phyloP scores from a whole-genome alignment of 1,284 basidiomycete species.

The Lignosus rhinocerotis region DNA sequence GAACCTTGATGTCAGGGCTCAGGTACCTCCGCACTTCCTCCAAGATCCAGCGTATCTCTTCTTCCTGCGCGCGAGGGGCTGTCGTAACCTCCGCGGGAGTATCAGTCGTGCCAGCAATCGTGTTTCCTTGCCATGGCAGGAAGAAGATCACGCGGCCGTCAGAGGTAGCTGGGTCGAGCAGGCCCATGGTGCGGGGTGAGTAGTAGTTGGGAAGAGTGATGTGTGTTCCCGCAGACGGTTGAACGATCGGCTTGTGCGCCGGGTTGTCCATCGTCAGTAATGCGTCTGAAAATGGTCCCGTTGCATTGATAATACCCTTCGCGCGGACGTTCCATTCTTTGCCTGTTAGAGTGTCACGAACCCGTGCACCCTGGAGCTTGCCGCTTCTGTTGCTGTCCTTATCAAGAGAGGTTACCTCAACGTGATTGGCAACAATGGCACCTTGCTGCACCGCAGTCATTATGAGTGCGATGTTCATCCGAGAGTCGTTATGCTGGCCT shows the following conservation, averaged over 20 bases:
- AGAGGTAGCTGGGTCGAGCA: conserved; percentile 93
- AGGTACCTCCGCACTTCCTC: conserved; percentile 92
- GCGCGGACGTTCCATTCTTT: conserved; percentile 83
- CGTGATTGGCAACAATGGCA: conserved; percentile 89
- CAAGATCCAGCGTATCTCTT: conserved; percentile 96
- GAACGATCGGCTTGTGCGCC: conserved; percentile 82
- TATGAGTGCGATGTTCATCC: conserved; percentile 95
- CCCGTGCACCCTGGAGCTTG: conserved; percentile 74
- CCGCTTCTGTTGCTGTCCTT: conserved; percentile 62
- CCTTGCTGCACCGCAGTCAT: conserved; percentile 96
- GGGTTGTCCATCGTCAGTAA: conserved; percentile 88
- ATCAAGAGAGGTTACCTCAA: conserved; percentile 80
- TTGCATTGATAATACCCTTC: conserved; percentile 95
- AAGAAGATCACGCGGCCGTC: conserved; percentile 99
- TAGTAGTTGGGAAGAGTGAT: conserved; percentile 98
- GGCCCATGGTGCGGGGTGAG: conserved; percentile 92
- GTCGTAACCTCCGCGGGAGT: conserved; percentile 76
- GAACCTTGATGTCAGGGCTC: conserved; percentile 89
- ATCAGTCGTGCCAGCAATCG: conserved; percentile 97
- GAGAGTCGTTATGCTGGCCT: conserved; percentile 98
- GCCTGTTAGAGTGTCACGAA: conserved; percentile 85
- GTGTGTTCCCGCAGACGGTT: conserved; percentile 92
- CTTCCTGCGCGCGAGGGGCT: conserved; percentile 86
- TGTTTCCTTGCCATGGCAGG: conserved; percentile 97
- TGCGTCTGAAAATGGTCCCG: conserved; percentile 91